Percentiles rank a stretch among this genome's conserved stretches.
Conservation (phyloP, 495 filamentous ascomycete genomes). For the Hypoxylon trugodes region DNA sequence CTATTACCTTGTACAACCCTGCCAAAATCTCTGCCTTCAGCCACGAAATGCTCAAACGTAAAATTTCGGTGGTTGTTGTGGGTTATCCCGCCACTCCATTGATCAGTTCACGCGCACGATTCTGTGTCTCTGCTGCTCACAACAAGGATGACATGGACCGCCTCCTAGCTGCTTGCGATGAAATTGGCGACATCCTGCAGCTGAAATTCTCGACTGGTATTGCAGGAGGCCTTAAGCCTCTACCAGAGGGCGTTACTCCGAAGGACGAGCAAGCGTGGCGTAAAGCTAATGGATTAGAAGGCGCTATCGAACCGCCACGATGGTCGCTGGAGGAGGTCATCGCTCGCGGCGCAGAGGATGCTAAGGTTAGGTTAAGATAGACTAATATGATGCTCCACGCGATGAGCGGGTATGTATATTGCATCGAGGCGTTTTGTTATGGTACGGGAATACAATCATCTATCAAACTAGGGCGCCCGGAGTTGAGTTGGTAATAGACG, state of each 20-base stretch:
- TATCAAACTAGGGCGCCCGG: conserved; percentile 43
- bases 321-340: conserved; percentile 87
- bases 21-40: conserved; percentile 98
- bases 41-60: conserved; percentile 96
- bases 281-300: conserved; percentile 62
- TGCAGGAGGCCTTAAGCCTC: conserved; percentile 82
- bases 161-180: conserved; percentile 86
- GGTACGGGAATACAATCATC: conserved; percentile 28
- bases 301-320: conserved; percentile 70
- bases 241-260: conserved; percentile 70
- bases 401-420: conserved; percentile 26
- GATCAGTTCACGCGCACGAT: conserved; percentile 90
- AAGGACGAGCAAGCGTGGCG: conserved; percentile 78
- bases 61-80: conserved; percentile 98
- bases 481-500: conserved; percentile 40
- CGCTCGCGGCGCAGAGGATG: conserved; percentile 78
- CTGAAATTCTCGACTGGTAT: conserved; percentile 95
- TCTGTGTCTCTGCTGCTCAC: conserved; percentile 95
- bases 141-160: conserved; percentile 98
- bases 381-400: conserved; percentile 7
- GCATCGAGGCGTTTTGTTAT: conserved; percentile 40
- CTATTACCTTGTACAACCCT: conserved; percentile 91
- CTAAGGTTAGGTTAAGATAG: conserved; percentile 72
- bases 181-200: conserved; percentile 90
- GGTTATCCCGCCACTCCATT: conserved; percentile 98